phyloP scores from a whole-genome alignment of 2,329 filamentous ascomycete species.

The Aspergillus sp. region DNA sequence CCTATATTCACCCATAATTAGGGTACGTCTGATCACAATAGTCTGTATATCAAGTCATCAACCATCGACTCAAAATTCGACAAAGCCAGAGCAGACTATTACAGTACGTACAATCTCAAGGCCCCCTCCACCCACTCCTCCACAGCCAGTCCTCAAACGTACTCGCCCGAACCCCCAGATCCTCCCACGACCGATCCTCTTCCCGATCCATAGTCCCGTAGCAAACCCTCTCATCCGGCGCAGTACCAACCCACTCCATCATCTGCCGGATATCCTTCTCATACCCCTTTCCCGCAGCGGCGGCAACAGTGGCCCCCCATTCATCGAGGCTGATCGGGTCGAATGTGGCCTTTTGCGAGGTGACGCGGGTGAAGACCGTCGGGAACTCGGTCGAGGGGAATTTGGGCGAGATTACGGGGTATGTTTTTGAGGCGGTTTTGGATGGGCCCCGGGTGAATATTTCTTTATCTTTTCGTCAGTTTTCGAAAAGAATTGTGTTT shows the following conservation, averaged over 20 bases:
- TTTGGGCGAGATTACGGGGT: not conserved
- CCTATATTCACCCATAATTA: too few species aligned
- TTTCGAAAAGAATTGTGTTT: too few species aligned
- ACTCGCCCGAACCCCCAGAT: conserved; percentile 17
- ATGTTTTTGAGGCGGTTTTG: not conserved
- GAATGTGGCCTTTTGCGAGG: not conserved
- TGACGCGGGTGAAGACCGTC: not conserved
- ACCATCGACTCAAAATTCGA: too few species aligned
- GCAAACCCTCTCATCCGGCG: conserved; percentile 18
- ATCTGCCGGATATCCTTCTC: conserved; percentile 19
- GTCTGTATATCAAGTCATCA: too few species aligned
- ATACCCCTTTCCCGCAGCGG: conserved; percentile 2
- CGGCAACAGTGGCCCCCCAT: not conserved
- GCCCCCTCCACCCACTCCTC: conserved; percentile 15
- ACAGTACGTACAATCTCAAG: too few species aligned
- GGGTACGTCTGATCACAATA: too few species aligned
- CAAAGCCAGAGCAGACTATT: too few species aligned
- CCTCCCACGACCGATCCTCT: conserved; percentile 13
- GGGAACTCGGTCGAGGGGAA: not conserved
- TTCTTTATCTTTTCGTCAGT: not conserved
- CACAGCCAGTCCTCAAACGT: conserved; percentile 21
- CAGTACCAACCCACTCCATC: conserved; percentile 22
- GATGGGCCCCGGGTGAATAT: not conserved
- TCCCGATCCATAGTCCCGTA: conserved; percentile 18
- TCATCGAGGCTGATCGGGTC: not conserved